A percentile compares a stretch with the other conserved stretches of the same genome.
Evolutionary conservation across 176 grass and related monocot genomes (phyloP).

Genomic region (Aegilops longissima): DNA sequence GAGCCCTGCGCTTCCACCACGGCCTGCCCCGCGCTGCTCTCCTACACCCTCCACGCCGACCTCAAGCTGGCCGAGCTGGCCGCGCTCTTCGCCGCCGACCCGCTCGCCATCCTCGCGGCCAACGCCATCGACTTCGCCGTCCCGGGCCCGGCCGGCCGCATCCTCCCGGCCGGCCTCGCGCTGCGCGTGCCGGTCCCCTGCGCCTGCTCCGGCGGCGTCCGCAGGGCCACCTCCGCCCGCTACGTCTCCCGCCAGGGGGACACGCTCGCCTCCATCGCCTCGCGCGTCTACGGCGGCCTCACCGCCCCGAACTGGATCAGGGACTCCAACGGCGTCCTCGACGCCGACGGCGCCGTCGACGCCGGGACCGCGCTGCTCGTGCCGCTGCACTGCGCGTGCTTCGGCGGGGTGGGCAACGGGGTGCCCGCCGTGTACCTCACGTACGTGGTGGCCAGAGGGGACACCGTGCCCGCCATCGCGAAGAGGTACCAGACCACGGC

Average conservation of each 20-base stretch:
- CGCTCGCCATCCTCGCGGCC: slow-evolving; percentile 71
- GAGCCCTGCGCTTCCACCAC: slow-evolving; percentile 73
- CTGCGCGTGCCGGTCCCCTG: slow-evolving; percentile 71
- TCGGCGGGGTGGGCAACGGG: slow-evolving; percentile 64
- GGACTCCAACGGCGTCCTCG: slow-evolving; percentile 54
- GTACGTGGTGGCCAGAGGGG: slow-evolving; percentile 54
- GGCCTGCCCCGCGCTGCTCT: slow-evolving; percentile 68
- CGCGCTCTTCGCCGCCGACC: slow-evolving; percentile 69
- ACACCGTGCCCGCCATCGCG: slow-evolving; percentile 61
- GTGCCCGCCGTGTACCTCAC: slow-evolving; percentile 74
- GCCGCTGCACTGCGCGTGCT: slow-evolving; percentile 84
- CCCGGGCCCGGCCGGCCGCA: slow-evolving; percentile 48
- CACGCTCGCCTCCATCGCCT: slow-evolving; percentile 62
- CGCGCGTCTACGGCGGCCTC: slow-evolving; percentile 62
- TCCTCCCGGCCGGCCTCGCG: slow-evolving; percentile 70
- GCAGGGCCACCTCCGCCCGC: slow-evolving; percentile 59
- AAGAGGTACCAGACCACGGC: slow-evolving; percentile 52
- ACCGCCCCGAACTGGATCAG: slow-evolving; percentile 75
- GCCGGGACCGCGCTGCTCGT: slow-evolving; percentile 65
- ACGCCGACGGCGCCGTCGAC: slow-evolving; percentile 43
- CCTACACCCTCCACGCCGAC: slow-evolving; percentile 85
- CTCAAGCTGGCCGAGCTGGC: slow-evolving; percentile 84
- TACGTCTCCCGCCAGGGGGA: slow-evolving; percentile 67
- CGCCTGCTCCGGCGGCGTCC: slow-evolving; percentile 81
- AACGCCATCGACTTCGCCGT: slow-evolving; percentile 75